phyloP scores from a whole-genome alignment of 441 rosid species.

The Corymbia citriodora region DNA sequence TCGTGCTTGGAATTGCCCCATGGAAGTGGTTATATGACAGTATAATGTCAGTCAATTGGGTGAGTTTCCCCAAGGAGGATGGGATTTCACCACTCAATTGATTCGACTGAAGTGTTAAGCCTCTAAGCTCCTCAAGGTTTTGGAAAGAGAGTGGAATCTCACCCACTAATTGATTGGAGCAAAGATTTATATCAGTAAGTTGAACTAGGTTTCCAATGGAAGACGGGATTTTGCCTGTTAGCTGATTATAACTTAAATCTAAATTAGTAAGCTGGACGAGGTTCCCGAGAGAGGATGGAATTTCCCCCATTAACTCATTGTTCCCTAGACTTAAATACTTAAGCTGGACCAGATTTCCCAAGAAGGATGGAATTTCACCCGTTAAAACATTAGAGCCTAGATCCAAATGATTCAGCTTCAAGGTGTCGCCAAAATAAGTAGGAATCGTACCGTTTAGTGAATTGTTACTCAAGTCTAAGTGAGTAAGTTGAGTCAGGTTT shows the following conservation, averaged over 20 bases:
- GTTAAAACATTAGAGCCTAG: no score
- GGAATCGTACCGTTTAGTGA: no score
- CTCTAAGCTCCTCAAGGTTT: background rate
- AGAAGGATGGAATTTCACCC: no score
- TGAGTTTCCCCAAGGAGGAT: background rate
- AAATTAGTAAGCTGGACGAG: background rate
- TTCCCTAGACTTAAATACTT: accelerated
- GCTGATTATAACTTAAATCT: no score
- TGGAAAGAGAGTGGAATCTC: background rate
- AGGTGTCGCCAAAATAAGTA: no score
- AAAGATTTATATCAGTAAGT: background rate
- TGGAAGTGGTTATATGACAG: background rate
- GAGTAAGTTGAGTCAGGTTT: no score
- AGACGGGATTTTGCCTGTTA: no score
- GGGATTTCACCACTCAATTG: background rate
- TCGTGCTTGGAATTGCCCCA: background rate
- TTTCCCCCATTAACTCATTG: background rate
- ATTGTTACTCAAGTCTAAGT: no score
- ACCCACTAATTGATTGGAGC: background rate
- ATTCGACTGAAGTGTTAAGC: accelerated
- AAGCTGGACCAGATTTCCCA: no score
- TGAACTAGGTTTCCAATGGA: no score
- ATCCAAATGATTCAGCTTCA: no score
- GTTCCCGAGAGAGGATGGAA: background rate
- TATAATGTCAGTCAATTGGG: accelerated